phyloP scores from a whole-genome alignment of 2,329 filamentous ascomycete species.

The Aureobasidium sp. region DNA sequence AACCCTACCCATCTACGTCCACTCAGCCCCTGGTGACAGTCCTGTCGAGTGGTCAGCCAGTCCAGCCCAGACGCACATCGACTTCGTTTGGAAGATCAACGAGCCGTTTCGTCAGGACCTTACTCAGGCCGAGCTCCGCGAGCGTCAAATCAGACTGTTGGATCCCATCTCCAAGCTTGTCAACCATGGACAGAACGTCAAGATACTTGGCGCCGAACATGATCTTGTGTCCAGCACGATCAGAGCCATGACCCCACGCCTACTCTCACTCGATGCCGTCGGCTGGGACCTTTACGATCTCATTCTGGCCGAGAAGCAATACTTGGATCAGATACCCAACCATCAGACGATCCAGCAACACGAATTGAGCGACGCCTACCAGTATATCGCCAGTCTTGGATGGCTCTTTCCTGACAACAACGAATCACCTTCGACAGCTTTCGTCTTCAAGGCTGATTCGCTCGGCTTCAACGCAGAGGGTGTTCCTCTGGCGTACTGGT shows the following conservation, averaged over 20 bases:
- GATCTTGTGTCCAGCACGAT: neutral
- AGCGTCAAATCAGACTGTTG: conserved; percentile 4
- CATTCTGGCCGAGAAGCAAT: conserved; percentile 4
- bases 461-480: neutral
- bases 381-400: neutral
- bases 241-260: neutral
- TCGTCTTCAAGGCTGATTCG: neutral
- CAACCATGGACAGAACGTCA: conserved; percentile 4
- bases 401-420: neutral
- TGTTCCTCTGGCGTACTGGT: neutral
- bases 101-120: neutral
- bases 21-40: neutral
- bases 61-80: conserved; percentile 1
- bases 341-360: neutral
- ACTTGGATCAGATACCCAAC: conserved; percentile 4
- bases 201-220: conserved; percentile 2
- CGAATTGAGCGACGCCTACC: neutral
- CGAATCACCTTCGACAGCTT: neutral
- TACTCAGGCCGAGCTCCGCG: neutral
- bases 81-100: conserved; percentile 8
- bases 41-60: conserved; percentile 3
- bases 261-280: conserved; percentile 1
- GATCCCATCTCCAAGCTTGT: conserved; percentile 6
- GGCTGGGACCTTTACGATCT: conserved; percentile 5
- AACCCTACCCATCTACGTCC: conserved; percentile 5